Evolutionary conservation across 2,329 filamentous ascomycete genomes (phyloP).

Genomic region (Neoarthrinium moseri): DNA sequence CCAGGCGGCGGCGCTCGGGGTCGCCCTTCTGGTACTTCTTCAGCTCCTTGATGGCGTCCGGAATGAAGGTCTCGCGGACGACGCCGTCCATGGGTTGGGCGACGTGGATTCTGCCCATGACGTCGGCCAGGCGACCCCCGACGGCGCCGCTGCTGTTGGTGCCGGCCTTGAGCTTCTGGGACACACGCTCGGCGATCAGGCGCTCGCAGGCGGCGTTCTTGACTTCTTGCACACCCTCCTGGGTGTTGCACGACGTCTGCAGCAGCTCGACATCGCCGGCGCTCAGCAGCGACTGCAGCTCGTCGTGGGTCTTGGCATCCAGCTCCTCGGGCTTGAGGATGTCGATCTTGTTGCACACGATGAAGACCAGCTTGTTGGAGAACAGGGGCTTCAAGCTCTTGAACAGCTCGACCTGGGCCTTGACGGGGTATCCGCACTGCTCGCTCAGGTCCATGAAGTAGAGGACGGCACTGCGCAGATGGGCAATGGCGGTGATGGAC

Average conservation of each 20-base stretch:
- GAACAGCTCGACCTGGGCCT: conserved; percentile 92
- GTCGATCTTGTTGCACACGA: conserved; percentile 98
- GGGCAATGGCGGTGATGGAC: conserved; percentile 95
- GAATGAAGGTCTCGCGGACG: conserved; percentile 79
- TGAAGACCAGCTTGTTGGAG: conserved; percentile 93
- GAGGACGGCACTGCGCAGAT: conserved; percentile 89
- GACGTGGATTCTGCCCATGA: conserved; percentile 93
- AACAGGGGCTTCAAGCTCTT: conserved; percentile 96
- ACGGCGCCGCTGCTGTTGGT: conserved; percentile 74
- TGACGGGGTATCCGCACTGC: conserved; percentile 75
- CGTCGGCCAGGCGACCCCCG: conserved; percentile 81
- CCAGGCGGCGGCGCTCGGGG: conserved; percentile 77
- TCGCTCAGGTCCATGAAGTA: conserved; percentile 93
- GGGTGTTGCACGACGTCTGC: conserved; percentile 90
- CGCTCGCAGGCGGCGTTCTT: conserved; percentile 95
- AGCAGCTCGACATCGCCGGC: conserved; percentile 89
- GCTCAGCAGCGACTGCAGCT: conserved; percentile 79
- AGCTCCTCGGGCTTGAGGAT: conserved; percentile 85
- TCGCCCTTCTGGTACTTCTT: conserved; percentile 91
- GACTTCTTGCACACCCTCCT: conserved; percentile 89
- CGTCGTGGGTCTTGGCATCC: conserved; percentile 71
- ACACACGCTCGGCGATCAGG: conserved; percentile 87
- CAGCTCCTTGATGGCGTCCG: conserved; percentile 74
- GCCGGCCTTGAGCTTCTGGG: conserved; percentile 93
- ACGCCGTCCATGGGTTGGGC: conserved; percentile 86